phyloP scores from a whole-genome alignment of 306 rosid species.

The Sesbania bispinosa region DNA sequence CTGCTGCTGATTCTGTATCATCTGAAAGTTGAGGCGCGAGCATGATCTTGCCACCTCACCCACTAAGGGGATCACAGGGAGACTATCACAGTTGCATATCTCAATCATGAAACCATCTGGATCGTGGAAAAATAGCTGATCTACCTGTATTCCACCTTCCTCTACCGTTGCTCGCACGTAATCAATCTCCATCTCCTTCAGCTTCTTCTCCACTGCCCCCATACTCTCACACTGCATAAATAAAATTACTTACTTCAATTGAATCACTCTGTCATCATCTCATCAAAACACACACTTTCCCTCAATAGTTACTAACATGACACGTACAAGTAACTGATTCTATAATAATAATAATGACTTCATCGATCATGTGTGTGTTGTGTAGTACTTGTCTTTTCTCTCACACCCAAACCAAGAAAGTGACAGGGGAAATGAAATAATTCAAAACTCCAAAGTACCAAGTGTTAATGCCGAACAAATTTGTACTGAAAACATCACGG shows the following conservation, averaged over 20 bases:
- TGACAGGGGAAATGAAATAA: neutral
- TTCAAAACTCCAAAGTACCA: neutral
- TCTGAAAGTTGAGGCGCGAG: slow-evolving; percentile 33
- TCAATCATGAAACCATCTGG: slow-evolving; percentile 98
- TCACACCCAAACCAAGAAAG: neutral
- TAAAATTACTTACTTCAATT: too few species aligned
- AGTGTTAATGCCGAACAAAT: neutral
- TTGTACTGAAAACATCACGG: neutral
- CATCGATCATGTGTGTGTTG: too few species aligned
- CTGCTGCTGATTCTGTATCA: slow-evolving; percentile 36
- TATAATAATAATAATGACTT: too few species aligned
- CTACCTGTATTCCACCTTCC: slow-evolving; percentile 91
- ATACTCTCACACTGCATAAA: slow-evolving; percentile 87
- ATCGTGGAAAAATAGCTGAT: slow-evolving; percentile 87
- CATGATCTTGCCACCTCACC: slow-evolving; percentile 44
- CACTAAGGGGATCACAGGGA: slow-evolving; percentile 72
- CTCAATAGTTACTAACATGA: neutral
- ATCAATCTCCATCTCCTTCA: slow-evolving; percentile 75
- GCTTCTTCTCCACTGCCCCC: slow-evolving; percentile 84
- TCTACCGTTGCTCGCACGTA: slow-evolving; percentile 64
- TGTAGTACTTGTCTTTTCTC: slow-evolving; percentile 1
- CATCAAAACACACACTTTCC: slow-evolving; percentile 14
- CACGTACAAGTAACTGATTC: slow-evolving; percentile 26
- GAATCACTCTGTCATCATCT: neutral
- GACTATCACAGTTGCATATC: slow-evolving; percentile 88